A percentile compares a stretch with the other conserved stretches of the same genome.
Conservation (phyloP, 1,139 yeast species). For the Yamadazyma conglobata region DNA sequence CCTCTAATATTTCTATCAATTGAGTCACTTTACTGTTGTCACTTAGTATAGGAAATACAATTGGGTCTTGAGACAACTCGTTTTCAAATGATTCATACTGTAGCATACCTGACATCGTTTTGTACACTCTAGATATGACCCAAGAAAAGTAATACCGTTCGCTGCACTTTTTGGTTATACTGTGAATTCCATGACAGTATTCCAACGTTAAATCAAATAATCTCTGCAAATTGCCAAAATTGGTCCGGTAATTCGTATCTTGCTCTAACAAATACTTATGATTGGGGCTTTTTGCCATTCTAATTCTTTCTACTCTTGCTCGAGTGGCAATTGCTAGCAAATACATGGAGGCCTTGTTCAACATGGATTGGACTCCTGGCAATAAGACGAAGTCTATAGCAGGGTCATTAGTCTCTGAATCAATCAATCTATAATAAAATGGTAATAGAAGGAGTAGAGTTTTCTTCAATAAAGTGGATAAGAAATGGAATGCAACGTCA, state of each 20-base stretch:
- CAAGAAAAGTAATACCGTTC: slow-evolving; percentile 15
- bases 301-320: slow-evolving; percentile 8
- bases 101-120: slow-evolving; percentile 4
- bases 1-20: slow-evolving; percentile 7
- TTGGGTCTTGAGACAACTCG: slow-evolving; percentile 3
- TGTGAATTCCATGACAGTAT: slow-evolving; percentile 6
- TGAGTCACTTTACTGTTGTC: slow-evolving; percentile 3
- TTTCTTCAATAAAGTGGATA: slow-evolving; percentile 26
- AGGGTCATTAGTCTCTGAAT: slow-evolving; percentile 21
- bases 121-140: slow-evolving; percentile 11
- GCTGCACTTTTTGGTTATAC: slow-evolving; percentile 12
- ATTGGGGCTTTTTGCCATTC: slow-evolving; percentile 4
- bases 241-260: slow-evolving; percentile 9
- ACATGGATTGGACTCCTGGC: slow-evolving; percentile 29
- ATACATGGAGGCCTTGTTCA: slow-evolving; percentile 30
- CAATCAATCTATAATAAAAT: slow-evolving; percentile 21
- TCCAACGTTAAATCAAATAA: slow-evolving; percentile 9
- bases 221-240: slow-evolving; percentile 8
- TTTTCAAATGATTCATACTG: slow-evolving; percentile 9
- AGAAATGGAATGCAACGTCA: slow-evolving; percentile 29
- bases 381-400: slow-evolving; percentile 34
- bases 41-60: slow-evolving; percentile 11
- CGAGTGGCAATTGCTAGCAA: slow-evolving; percentile 19
- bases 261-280: slow-evolving; percentile 6
- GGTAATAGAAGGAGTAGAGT: slow-evolving; percentile 31